Conservation (phyloP, 2,329 filamentous ascomycete species). For the Clarireedia monteithiana region DNA sequence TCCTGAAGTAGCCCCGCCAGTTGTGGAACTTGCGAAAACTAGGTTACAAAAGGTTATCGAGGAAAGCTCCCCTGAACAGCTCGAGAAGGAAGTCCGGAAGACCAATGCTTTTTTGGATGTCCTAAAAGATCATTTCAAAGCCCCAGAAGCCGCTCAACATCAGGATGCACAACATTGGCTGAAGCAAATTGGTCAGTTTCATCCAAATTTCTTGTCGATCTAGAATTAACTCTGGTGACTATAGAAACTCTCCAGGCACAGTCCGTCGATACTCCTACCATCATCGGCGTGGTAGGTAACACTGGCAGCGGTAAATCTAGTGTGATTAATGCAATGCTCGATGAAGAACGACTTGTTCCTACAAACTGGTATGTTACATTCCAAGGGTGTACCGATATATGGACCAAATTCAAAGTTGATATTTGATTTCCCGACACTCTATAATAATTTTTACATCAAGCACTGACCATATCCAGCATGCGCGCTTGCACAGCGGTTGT, state of each 20-base stretch:
- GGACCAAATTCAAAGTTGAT: too few relatives aligned
- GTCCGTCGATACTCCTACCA: slow-evolving; percentile 19
- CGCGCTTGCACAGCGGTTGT: slow-evolving; percentile 16
- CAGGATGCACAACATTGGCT: slow-evolving; percentile 23
- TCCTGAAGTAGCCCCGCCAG: neutral
- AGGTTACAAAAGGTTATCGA: slow-evolving; percentile 20
- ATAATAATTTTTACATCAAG: too few relatives aligned
- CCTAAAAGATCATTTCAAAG: slow-evolving; percentile 18
- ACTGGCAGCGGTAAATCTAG: slow-evolving; percentile 24
- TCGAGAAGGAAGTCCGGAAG: slow-evolving; percentile 22
- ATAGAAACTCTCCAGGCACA: slow-evolving; percentile 12
- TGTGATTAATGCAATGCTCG: slow-evolving; percentile 31
- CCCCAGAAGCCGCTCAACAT: neutral
- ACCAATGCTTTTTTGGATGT: slow-evolving; percentile 19
- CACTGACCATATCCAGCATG: slow-evolving; percentile 1
- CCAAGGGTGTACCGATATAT: neutral
- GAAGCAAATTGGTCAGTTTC: slow-evolving; percentile 18
- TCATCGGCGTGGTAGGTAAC: slow-evolving; percentile 23
- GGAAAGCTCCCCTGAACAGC: slow-evolving; percentile 14
- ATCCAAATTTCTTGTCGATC: neutral
- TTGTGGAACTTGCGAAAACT: neutral
- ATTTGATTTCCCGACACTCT: too few relatives aligned
- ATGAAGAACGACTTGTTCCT: slow-evolving; percentile 40
- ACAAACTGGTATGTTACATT: slow-evolving; percentile 19
- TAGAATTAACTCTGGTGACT: slow-evolving; percentile 7